Base-by-base conservation (phyloP, 495 filamentous ascomycete genomes). In the Penicillium coprophilum region DNA sequence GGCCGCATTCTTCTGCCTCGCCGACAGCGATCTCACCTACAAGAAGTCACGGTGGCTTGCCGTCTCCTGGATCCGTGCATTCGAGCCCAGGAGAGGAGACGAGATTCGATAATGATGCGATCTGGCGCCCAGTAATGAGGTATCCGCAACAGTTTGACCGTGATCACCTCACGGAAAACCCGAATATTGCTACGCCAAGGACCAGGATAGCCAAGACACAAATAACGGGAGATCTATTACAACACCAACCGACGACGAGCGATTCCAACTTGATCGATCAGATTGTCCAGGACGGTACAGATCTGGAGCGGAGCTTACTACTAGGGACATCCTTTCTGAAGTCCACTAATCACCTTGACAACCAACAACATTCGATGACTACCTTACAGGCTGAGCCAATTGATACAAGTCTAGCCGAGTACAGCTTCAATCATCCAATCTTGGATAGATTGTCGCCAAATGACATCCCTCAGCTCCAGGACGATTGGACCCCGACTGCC, bases 401-500 rank as follows among this genome's bases (percentile, higher is more conserved):
- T 21, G 45, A 47, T 24, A 17, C 24, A 40, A 50, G 31, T 36
- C 38, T 63, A 8, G 32, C 50, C 15, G 43, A 47, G 0, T 46
- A 53, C 28, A 46, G 24, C 8, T 46, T 44, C 13, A 23, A 39
- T 13, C 45, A 46, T 1, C 15, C 30, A 5, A 53, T 56, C 12
- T 28, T 50, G 9, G 46, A 55, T 17, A 56, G 53, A 20, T 20
- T 65, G 3, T 57, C 53, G 21, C 55, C 62, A 13, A 57, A 40
- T 44, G 48, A 55, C 31, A 48, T 61, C 34, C 39, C 58, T 21
- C 58, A 58, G n/a, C 46, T 57, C n/a, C 65, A 61, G 30, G 56
- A 62, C 12, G 55, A 69, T 40, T 70, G 63, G 64, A 61, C 46
- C 36, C 67, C 65, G 20, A 65, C 65, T 2, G 12, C 57, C 10